A percentile compares a stretch with the other conserved stretches of the same genome.
Evolutionary conservation across 441 rosid genomes (phyloP).

Genomic region (Breynia disticha): DNA sequence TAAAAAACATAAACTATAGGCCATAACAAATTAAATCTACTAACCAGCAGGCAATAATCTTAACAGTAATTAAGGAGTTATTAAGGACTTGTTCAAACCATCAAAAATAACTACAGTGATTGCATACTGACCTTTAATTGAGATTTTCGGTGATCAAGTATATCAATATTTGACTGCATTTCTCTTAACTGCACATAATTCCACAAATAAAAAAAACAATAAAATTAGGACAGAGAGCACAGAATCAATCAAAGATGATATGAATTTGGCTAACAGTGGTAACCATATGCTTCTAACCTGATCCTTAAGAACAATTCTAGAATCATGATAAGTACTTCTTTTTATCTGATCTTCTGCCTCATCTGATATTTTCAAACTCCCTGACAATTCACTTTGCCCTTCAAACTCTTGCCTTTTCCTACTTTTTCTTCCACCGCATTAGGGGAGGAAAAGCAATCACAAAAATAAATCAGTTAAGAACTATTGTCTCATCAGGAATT

Average conservation of each 20-base stretch:
- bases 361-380: slow-evolving; percentile 43
- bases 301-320: slow-evolving; percentile 38
- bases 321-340: slow-evolving; percentile 33
- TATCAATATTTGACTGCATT: slow-evolving; percentile 35
- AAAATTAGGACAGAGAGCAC: not conserved
- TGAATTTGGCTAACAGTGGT: not conserved
- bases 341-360: slow-evolving; percentile 36
- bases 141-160: slow-evolving; percentile 40
- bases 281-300: slow-evolving; percentile 45
- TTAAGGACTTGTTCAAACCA: not conserved
- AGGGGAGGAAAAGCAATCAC: slow-evolving; percentile 6
- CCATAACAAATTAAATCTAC: no score
- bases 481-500: not conserved
- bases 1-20: no score
- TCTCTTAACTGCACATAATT: slow-evolving; percentile 54
- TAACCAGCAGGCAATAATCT: no score
- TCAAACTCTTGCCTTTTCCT: slow-evolving; percentile 41
- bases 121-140: slow-evolving; percentile 46
- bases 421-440: slow-evolving; percentile 41
- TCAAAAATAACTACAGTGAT: slow-evolving; percentile 14
- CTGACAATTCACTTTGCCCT: slow-evolving; percentile 48
- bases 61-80: no score
- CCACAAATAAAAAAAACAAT: slow-evolving; percentile 10
- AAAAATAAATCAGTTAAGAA: slow-evolving; percentile 1
- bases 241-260: not conserved